Evolutionary conservation across 116 monocot species (phyloP), one percentile per base, ranked within the genome.

Genomic region (Cymodocea nodosa): DNA sequence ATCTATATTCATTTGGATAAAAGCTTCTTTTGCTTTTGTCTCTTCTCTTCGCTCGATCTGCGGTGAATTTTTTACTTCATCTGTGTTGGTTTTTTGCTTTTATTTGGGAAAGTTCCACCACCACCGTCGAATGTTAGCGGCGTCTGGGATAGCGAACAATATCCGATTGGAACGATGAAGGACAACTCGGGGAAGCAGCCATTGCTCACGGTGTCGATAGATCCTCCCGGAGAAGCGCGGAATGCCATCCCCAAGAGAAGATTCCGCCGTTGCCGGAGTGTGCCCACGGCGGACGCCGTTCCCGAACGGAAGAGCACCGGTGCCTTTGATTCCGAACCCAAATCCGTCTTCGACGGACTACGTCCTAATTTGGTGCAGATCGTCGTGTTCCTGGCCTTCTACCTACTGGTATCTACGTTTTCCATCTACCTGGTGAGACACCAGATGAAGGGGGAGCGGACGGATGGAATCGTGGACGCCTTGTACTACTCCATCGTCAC

Each of bases 401-500:
- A 92, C 74, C 73, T 98, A 1, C 71, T n/a, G 5, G 25, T 75
- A 8, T 86, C 81, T 22, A 64, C 57, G 13, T 36, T 64, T 9
- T 84, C 79, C 76, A 92, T 92, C 65, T 92, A 77, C 68, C 19
- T 82, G 34, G 78, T 82, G 24, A 73, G 70, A 23, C 18, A 89
- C 74, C 92, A 98, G 51, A 62, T 98, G 22, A 49, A 34, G n/a
- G 98, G 98, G 4, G 63, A 73, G 35, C 83, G 72, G 68, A 92
- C 89, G 7, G 73, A 81, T 51, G 66, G 65, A 18, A 23, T 92
- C 52, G 74, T 98, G 19, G 98, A 98, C 69, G 81, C 98, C 20
- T 34, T 98, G 13, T 98, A 98, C 68, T 91, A 91, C 72, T 85
- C 78, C 61, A 81, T 98, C 35, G 98, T 98, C n/a, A 98, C 98